Evolutionary conservation across 805 yeast species (phyloP).

Genomic region (Candida orba): DNA sequence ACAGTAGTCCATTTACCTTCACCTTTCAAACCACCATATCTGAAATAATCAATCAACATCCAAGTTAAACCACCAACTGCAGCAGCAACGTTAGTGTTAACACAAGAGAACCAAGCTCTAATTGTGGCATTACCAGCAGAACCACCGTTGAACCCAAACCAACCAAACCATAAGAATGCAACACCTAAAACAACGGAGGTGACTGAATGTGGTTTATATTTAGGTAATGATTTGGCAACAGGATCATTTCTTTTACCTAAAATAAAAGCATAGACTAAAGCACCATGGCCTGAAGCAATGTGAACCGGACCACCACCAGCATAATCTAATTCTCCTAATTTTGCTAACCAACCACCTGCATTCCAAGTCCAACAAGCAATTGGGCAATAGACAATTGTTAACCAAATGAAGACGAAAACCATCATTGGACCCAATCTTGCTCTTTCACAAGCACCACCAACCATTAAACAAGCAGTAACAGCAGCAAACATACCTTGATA

Average conservation of each 20-base stretch:
- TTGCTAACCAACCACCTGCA: slow-evolving; percentile 80
- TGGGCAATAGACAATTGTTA: slow-evolving; percentile 93
- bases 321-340: slow-evolving; percentile 83
- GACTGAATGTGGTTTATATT: slow-evolving; percentile 91
- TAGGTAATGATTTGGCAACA: slow-evolving; percentile 65
- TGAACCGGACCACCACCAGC: slow-evolving; percentile 99
- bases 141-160: slow-evolving; percentile 99
- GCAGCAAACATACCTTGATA: slow-evolving; percentile 97
- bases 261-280: slow-evolving; percentile 84
- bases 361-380: slow-evolving; percentile 99
- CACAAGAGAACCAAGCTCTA: slow-evolving; percentile 91
- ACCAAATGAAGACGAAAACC: slow-evolving; percentile 89
- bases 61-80: slow-evolving; percentile 89
- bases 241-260: slow-evolving; percentile 92
- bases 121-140: slow-evolving; percentile 90
- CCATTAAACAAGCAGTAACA: slow-evolving; percentile 86
- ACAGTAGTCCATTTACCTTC: slow-evolving; percentile 81
- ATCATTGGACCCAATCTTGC: slow-evolving; percentile 95
- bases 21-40: slow-evolving; percentile 45
- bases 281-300: slow-evolving; percentile 90
- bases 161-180: slow-evolving; percentile 93
- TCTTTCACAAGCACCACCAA: slow-evolving; percentile 98
- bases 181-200: slow-evolving; percentile 89
- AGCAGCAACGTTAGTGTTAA: slow-evolving; percentile 92
- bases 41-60: slow-evolving; percentile 79